Percentiles rank a stretch among this genome's conserved stretches.
These are phyloP conservation scores for Pleurotus salmoneostramineus DNA, from an alignment of 768 basidiomycete genomes.

Conservation along the genomic window DNA sequence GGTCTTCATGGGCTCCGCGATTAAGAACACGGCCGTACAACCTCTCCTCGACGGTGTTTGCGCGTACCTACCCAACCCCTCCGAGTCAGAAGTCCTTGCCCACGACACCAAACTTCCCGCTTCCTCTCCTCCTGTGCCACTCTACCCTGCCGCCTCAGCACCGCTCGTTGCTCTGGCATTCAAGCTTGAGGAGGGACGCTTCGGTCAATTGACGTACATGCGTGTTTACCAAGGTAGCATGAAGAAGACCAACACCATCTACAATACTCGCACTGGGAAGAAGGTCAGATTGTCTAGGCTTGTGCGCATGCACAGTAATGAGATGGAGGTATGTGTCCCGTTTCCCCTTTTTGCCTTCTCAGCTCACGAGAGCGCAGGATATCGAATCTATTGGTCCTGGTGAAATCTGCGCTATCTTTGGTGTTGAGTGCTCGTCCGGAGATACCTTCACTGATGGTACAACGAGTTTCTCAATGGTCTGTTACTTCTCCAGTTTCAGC, in stretches of 20 bases:
- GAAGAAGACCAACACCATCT: slow-evolving; percentile 82
- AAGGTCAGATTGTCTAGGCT: slow-evolving; percentile 94
- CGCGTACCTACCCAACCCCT: slow-evolving; percentile 88
- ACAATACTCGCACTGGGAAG: slow-evolving; percentile 92
- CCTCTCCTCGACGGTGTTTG: slow-evolving; percentile 93
- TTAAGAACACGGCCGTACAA: slow-evolving; percentile 96
- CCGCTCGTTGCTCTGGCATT: slow-evolving; percentile 94
- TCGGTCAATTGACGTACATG: slow-evolving; percentile 98
- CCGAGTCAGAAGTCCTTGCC: slow-evolving; percentile 74
- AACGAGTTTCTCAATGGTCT: slow-evolving; percentile 88
- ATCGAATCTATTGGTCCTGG: slow-evolving; percentile 92
- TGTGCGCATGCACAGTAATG: slow-evolving; percentile 97
- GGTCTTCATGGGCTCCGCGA: slow-evolving; percentile 94
- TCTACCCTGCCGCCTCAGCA: slow-evolving; percentile 79
- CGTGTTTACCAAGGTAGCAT: slow-evolving; percentile 94
- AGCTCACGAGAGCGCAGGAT: slow-evolving; percentile 47
- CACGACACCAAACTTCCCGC: slow-evolving; percentile 74
- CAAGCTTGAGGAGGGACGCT: slow-evolving; percentile 97
- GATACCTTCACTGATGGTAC: slow-evolving; percentile 96
- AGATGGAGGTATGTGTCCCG: slow-evolving; percentile 80
- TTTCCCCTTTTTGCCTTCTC: not conserved
- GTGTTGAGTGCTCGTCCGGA: slow-evolving; percentile 96
- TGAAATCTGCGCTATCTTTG: slow-evolving; percentile 99
- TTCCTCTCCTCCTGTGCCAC: slow-evolving; percentile 63
- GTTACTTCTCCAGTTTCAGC: slow-evolving; percentile 15